Evolutionary conservation across 2,329 filamentous ascomycete genomes (phyloP), one percentile per base, ranked within the genome.

Genomic region (Colletotrichum sp.): DNA sequence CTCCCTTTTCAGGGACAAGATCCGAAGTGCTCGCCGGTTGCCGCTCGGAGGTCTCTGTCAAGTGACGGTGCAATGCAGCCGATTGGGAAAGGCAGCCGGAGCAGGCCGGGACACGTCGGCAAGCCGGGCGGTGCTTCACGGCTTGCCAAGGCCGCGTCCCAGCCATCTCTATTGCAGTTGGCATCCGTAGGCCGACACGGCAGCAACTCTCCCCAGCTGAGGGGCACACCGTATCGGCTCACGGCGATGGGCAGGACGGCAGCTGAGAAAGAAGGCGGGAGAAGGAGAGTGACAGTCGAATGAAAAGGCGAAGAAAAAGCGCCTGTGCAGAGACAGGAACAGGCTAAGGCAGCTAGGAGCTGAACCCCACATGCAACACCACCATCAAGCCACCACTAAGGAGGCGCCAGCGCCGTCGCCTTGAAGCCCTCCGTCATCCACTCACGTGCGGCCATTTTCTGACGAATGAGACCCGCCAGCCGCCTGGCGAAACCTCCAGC

Each of bases 401-500:
- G 32, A 57, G 52, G 61, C 24, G 72, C n/a, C 57, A 73, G 64
- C 61, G 52, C 61, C 68, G 63, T 55, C 68, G 52, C 28, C n/a
- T 63, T 72, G 63, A 55, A 32, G 57, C 38, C 69, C 64, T 52
- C 43, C 24, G 28, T 65, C 64, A 68, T 73, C 70, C 69, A 75
- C 57, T 69, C 63, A 68, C 64, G 73, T 75, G 69, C 52, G 64
- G 57, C 15, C 28, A 21, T 57, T 60, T 64, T 36, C 28, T 30
- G 58, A 65, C 70, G 38, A 72, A 75, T 64, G 57, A 43, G 64
- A 68, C 34, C 61, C 68, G 57, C 72, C 68, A 55, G 61, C 32
- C 55, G 36, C 55, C 52, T 55, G 52, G 38, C 72, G 61, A 75
- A 75, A 72, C 72, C 48, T 61, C 73, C 57, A 75, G 64, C 55